A percentile compares a stretch with the other conserved stretches of the same genome.
phyloP scores from a whole-genome alignment of 768 basidiomycete genomes.

The Myochromella boudieri region DNA sequence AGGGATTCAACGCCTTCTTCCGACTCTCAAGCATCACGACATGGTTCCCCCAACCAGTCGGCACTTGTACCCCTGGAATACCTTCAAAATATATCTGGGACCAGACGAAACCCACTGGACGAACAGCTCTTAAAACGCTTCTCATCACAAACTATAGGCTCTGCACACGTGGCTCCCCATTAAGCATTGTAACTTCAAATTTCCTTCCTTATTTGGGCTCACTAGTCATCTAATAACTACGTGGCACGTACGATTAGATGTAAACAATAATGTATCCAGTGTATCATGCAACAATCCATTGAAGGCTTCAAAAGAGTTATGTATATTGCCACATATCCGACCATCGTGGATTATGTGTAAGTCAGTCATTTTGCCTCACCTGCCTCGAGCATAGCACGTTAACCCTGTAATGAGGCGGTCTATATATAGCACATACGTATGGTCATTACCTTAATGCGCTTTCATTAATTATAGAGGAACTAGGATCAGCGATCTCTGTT shows the following conservation, averaged over 20 bases:
- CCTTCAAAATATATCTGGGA: slow-evolving; percentile 53
- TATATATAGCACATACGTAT: slow-evolving; percentile 1
- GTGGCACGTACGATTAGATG: no score
- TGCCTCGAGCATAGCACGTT: no score
- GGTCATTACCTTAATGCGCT: background rate
- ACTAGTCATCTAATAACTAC: no score
- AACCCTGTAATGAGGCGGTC: background rate
- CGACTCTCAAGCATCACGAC: slow-evolving; percentile 32
- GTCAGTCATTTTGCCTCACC: slow-evolving; percentile 1
- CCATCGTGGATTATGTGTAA: background rate
- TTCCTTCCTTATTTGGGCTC: no score
- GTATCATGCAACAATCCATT: no score
- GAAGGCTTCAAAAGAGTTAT: no score
- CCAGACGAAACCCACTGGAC: slow-evolving; percentile 61
- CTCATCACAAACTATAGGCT: slow-evolving; percentile 27
- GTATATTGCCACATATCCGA: background rate
- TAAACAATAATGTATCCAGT: no score
- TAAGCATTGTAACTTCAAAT: no score
- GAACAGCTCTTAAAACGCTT: slow-evolving; percentile 65
- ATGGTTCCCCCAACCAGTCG: slow-evolving; percentile 24
- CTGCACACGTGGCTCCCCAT: background rate
- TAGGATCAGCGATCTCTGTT: background rate
- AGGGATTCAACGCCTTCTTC: slow-evolving; percentile 38
- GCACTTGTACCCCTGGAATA: slow-evolving; percentile 63
- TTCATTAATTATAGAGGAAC: background rate